A percentile compares a stretch with the other conserved stretches of the same genome.
Evolutionary conservation across 148 eudicot genomes (phyloP).

Genomic region (Vaccinium vitisidaea): DNA sequence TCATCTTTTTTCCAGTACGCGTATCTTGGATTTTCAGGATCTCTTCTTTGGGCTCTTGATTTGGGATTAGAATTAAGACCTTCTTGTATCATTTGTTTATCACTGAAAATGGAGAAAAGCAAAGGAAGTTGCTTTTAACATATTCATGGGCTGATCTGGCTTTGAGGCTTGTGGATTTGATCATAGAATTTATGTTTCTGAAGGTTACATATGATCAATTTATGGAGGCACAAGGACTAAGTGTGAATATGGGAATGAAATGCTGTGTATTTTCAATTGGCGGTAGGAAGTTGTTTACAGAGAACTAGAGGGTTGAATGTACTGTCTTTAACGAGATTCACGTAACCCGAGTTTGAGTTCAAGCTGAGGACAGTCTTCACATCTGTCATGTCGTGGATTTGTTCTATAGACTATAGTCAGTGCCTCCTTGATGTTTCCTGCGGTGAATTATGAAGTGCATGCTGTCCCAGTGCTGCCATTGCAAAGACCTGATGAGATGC

Average conservation of each 20-base stretch:
- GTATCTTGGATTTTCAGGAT: background rate
- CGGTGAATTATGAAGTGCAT: too few species aligned
- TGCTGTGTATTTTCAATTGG: background rate
- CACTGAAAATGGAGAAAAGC: too few species aligned
- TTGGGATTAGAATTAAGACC: background rate
- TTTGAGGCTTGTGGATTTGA: background rate
- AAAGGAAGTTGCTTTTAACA: background rate
- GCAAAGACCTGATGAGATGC: conserved; percentile 49
- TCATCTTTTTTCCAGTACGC: background rate
- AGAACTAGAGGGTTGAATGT: background rate
- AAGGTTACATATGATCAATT: conserved; percentile 2
- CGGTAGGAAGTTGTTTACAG: background rate
- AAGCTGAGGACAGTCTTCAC: background rate
- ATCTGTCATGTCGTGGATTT: too few species aligned
- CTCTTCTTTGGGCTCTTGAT: background rate
- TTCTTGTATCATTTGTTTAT: background rate
- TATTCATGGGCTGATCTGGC: background rate
- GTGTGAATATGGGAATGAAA: background rate
- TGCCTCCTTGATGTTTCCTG: background rate
- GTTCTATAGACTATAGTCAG: background rate
- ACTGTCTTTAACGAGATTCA: background rate
- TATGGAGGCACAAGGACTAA: background rate
- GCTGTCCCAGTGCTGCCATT: conserved; percentile 53
- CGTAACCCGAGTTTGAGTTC: background rate
- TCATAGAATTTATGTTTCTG: background rate